Evolutionary conservation across 2,329 filamentous ascomycete genomes (phyloP).

Genomic region (Monosporascus sp.): DNA sequence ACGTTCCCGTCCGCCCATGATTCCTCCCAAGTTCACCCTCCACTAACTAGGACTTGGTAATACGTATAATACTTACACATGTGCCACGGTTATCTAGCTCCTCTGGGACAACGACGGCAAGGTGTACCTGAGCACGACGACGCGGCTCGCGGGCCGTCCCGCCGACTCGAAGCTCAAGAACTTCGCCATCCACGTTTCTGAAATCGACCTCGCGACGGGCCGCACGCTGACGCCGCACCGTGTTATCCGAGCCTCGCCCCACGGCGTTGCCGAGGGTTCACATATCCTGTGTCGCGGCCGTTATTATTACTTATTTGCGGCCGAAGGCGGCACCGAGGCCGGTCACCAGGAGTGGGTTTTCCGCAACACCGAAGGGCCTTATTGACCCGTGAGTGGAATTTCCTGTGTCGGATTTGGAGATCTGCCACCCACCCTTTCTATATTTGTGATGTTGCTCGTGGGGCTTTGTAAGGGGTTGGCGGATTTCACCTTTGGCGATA

Average conservation of each 20-base stretch:
- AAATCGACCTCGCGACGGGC: conserved; percentile 38
- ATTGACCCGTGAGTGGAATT: conserved; percentile 30
- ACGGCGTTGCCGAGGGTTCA: conserved; percentile 38
- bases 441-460: too few species aligned
- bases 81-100: conserved; percentile 11
- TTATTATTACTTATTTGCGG: conserved; percentile 36
- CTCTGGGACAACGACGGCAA: conserved; percentile 42
- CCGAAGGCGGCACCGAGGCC: conserved; percentile 38
- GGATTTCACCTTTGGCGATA: too few species aligned
- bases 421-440: too few species aligned
- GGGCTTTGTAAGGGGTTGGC: too few species aligned
- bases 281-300: conserved; percentile 31
- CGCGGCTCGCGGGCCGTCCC: conserved; percentile 30
- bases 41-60: not conserved
- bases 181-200: conserved; percentile 44
- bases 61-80: not conserved
- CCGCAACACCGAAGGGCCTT: conserved; percentile 36
- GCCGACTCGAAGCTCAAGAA: conserved; percentile 40
- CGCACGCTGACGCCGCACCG: conserved; percentile 31
- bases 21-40: not conserved
- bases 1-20: too few species aligned
- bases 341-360: conserved; percentile 49
- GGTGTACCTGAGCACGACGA: conserved; percentile 43
- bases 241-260: conserved; percentile 31
- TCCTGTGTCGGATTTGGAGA: not conserved